phyloP scores from a whole-genome alignment of 129 eudicot genomes.

The Escallonia herrerae region DNA sequence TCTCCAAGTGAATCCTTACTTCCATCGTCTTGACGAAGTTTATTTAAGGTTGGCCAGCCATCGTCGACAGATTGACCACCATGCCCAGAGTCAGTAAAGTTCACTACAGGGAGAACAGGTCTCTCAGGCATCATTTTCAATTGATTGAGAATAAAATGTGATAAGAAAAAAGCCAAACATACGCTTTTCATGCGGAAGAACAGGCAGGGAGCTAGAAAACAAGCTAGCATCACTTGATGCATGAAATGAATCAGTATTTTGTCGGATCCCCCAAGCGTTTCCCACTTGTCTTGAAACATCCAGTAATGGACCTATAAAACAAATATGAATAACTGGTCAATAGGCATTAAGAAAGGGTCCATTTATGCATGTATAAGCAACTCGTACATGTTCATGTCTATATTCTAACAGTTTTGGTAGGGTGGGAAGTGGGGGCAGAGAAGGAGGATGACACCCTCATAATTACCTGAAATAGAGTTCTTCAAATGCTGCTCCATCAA shows the following conservation, averaged over 20 bases:
- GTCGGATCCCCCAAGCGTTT: constrained; percentile 49
- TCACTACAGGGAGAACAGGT: constrained; percentile 37
- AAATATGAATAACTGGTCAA: background rate
- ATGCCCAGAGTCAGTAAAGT: constrained; percentile 21
- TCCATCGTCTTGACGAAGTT: constrained; percentile 31
- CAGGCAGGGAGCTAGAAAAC: constrained; percentile 85
- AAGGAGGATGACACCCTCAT: background rate
- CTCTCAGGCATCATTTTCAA: too few species aligned
- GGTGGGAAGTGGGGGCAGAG: too few species aligned
- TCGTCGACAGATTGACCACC: constrained; percentile 37
- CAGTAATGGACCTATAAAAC: constrained; percentile 28
- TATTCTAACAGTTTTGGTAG: too few species aligned
- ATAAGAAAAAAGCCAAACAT: constrained; percentile 13
- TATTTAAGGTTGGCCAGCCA: constrained; percentile 37
- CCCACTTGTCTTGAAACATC: constrained; percentile 37
- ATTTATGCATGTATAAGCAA: constrained; percentile 2
- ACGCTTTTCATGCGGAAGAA: constrained; percentile 55
- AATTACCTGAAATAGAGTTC: constrained; percentile 23
- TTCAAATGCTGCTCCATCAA: constrained; percentile 33
- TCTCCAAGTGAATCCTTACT: constrained; percentile 46
- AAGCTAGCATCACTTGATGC: constrained; percentile 62
- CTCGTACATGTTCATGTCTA: background rate
- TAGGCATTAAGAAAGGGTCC: background rate
- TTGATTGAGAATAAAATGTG: background rate
- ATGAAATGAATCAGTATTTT: constrained; percentile 25